Conservation (phyloP, 352 stramenopile species). For the Phytophthora citrophthora region DNA sequence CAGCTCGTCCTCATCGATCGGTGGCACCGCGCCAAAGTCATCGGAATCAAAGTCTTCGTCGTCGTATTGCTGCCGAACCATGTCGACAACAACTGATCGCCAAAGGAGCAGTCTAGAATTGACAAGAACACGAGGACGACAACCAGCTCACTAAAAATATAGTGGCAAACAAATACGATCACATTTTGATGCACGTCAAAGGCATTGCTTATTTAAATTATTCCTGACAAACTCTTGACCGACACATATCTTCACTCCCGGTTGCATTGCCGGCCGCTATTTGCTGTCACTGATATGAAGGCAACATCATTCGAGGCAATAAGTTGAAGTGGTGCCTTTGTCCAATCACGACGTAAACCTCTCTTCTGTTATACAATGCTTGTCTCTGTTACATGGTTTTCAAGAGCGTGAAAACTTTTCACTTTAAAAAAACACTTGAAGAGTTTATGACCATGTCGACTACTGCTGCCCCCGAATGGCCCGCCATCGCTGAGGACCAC, state of each 20-base stretch:
- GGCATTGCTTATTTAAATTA: no score
- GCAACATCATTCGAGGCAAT: not conserved
- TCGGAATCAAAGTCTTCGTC: conserved; percentile 6
- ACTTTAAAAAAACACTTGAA: conserved; percentile 10
- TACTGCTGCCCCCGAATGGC: conserved; percentile 21
- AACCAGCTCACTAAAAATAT: conserved; percentile 18
- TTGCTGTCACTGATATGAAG: not conserved
- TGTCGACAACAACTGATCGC: conserved; percentile 13
- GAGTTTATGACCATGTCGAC: conserved; percentile 15
- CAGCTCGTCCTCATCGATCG: conserved; percentile 34
- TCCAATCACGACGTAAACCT: conserved; percentile 8
- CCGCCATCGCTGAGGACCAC: conserved; percentile 21
- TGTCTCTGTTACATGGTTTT: conserved; percentile 8
- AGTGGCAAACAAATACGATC: no score
- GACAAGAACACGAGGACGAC: conserved; percentile 23
- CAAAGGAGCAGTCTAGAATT: not conserved
- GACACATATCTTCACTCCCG: no score
- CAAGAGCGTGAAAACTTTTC: not conserved
- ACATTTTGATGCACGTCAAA: not conserved
- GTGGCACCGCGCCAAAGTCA: not conserved
- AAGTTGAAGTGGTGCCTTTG: conserved; percentile 23
- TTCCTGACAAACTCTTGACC: no score
- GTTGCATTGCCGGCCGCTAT: no score
- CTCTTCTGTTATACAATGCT: conserved; percentile 4
- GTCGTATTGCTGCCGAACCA: conserved; percentile 19